These are phyloP conservation scores for Mortierella hygrophila DNA, from an alignment of 192 early-diverging fungal genomes.

Conservation along the genomic window DNA sequence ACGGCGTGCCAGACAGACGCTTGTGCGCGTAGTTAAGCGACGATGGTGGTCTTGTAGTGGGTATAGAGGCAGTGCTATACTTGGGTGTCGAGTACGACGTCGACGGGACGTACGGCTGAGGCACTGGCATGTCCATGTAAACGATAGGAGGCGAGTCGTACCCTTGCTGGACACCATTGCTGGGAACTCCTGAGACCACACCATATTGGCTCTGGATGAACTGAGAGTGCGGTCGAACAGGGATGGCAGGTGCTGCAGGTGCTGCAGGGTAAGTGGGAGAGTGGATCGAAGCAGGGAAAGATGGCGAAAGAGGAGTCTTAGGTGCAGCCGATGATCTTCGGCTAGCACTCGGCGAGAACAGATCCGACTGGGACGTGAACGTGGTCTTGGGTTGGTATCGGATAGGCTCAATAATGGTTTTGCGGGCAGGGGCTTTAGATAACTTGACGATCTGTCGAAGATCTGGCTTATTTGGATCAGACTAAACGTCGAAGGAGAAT, in stretches of 20 bases:
- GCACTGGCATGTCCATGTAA: slow-evolving; percentile 4
- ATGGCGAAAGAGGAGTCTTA: background rate
- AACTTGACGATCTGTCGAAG: slow-evolving; percentile 17
- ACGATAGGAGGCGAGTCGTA: background rate
- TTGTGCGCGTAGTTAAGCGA: background rate
- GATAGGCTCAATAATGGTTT: slow-evolving; percentile 11
- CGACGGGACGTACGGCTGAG: background rate
- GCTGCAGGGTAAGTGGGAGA: background rate
- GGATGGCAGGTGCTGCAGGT: background rate
- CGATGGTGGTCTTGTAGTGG: background rate
- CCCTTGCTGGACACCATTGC: background rate
- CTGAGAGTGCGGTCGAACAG: background rate
- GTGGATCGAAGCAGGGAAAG: background rate
- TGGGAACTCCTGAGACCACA: background rate
- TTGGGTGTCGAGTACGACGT: background rate
- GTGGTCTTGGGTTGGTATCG: slow-evolving; percentile 23
- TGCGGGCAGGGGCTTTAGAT: slow-evolving; percentile 15
- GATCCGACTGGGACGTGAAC: slow-evolving; percentile 9
- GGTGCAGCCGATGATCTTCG: background rate
- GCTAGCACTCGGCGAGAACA: slow-evolving; percentile 3
- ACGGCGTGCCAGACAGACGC: background rate
- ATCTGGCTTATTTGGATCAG: slow-evolving; percentile 15
- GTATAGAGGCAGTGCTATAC: background rate
- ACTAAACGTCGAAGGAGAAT: background rate
- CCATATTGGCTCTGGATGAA: background rate